Evolutionary conservation across 208 protist genomes (phyloP).

Genomic region (Trypanosoma conorhini): DNA sequence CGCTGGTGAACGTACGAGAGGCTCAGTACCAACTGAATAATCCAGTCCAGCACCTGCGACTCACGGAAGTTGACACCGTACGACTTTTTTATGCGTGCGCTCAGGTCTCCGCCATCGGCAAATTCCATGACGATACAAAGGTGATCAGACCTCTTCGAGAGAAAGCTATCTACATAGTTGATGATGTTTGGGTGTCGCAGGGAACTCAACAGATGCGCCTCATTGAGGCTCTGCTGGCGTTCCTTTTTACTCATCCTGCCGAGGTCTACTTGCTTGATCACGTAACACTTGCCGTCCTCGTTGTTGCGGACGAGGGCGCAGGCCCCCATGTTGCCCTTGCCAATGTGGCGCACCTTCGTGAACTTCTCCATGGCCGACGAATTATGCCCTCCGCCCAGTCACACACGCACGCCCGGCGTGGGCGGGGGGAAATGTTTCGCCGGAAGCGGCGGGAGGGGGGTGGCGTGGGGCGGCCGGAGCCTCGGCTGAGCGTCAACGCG

Average conservation of each 20-base stretch:
- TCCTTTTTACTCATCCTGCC: constrained; percentile 89
- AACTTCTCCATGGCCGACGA: constrained; percentile 90
- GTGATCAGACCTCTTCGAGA: constrained; percentile 85
- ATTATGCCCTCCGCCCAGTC: constrained; percentile 70
- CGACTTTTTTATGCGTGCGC: constrained; percentile 74
- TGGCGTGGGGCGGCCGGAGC: too few relatives aligned
- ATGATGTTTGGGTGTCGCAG: constrained; percentile 96
- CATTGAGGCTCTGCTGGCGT: constrained; percentile 90
- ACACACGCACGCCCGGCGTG: neutral
- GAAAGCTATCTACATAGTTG: constrained; percentile 93
- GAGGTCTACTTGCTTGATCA: constrained; percentile 94
- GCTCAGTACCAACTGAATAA: constrained; percentile 90
- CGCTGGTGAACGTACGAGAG: constrained; percentile 91
- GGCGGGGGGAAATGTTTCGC: neutral
- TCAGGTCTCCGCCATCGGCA: constrained; percentile 88
- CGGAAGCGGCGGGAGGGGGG: too few relatives aligned
- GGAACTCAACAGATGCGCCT: constrained; percentile 85
- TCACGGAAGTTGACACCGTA: constrained; percentile 83
- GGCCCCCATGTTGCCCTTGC: constrained; percentile 95
- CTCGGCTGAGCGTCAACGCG: too few relatives aligned
- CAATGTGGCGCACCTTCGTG: constrained; percentile 89
- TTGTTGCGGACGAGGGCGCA: constrained; percentile 91
- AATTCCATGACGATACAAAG: constrained; percentile 95
- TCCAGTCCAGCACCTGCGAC: constrained; percentile 85
- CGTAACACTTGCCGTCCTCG: constrained; percentile 91